Base-by-base conservation (phyloP, 805 yeast genomes). In the Kluyveromyces nonfermentans region DNA sequence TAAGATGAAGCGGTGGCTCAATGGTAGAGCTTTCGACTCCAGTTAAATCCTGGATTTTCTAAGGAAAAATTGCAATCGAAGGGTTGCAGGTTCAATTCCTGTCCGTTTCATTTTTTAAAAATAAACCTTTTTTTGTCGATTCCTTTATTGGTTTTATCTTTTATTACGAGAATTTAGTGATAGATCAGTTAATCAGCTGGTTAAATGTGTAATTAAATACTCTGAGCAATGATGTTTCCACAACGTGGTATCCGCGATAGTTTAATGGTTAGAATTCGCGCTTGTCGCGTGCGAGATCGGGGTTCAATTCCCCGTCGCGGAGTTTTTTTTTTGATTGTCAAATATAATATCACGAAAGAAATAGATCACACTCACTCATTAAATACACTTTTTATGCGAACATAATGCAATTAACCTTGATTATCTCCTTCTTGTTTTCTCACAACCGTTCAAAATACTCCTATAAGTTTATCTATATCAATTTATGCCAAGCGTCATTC, bases 1-100 rank as follows among this genome's bases (percentile, higher is more conserved):
- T 25, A 25, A 25, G 30, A 51, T 57, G 78, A 74, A 74, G 78
- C 76, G 73, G 77, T 74, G 79, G 79, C 79, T 75, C 79, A 75
- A 75, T 74, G 79, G 80, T 74, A 75, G 79, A 75, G 79, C 79
- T 73, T 75, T 74, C 74, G 79, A 74, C 75, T 75, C 80, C 80
- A 74, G 69, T 62, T 60, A 54, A 50, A 57, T 52, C 53, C 55
- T 59, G 62, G 63, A 40, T 40, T 30, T 39, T 45, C 47, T 46
- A 48, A 45, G 48, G 53, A 48, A 52, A 48, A 43, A 40, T 46
- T 47, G 50, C 47, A 61, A 71, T 71, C 78, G 70, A 70, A 71
- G 69, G 78, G 78, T 71, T 75, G 81, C 81, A 75, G 80, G 82
- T 77, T 77, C 82, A 72, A 77, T 73, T 77, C 82, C 80, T 75